These are phyloP conservation scores for Rhinocladiella similis DNA, from an alignment of 2,329 filamentous ascomycete genomes.

Conservation along the genomic window DNA sequence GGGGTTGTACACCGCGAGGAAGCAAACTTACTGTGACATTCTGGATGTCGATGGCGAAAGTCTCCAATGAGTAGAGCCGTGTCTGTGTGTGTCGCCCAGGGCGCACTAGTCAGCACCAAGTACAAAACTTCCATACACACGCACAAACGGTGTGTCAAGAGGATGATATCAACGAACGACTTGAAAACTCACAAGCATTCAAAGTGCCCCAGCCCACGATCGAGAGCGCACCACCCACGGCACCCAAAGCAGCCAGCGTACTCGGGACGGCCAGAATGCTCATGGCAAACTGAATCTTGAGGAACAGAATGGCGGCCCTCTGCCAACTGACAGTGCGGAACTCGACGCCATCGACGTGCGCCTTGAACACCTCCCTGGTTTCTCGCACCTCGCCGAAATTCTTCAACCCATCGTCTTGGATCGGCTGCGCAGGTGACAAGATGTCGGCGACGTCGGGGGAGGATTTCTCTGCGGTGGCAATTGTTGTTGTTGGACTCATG, in stretches of 20 bases:
- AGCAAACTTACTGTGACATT: conserved; percentile 42
- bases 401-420: no score
- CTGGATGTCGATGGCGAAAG: conserved; percentile 53
- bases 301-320: conserved; percentile 54
- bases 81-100: neutral
- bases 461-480: no score
- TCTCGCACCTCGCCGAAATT: no score
- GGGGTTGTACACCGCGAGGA: no score
- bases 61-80: conserved; percentile 36
- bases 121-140: no score
- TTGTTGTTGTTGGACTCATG: no score
- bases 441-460: no score
- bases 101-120: no score
- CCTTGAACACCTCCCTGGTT: conserved; percentile 50
- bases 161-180: neutral
- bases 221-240: conserved; percentile 49
- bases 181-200: conserved; percentile 42
- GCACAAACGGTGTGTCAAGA: no score
- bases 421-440: no score
- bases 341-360: conserved; percentile 48
- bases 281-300: conserved; percentile 50
- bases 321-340: conserved; percentile 57
- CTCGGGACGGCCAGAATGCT: conserved; percentile 50
- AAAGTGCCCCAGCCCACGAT: conserved; percentile 51
- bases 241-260: conserved; percentile 48